Evolutionary conservation across 202 grass and related monocot genomes (phyloP), one percentile per base, ranked within the genome.

Genomic region (Bolboschoenoplectus hybrid): DNA sequence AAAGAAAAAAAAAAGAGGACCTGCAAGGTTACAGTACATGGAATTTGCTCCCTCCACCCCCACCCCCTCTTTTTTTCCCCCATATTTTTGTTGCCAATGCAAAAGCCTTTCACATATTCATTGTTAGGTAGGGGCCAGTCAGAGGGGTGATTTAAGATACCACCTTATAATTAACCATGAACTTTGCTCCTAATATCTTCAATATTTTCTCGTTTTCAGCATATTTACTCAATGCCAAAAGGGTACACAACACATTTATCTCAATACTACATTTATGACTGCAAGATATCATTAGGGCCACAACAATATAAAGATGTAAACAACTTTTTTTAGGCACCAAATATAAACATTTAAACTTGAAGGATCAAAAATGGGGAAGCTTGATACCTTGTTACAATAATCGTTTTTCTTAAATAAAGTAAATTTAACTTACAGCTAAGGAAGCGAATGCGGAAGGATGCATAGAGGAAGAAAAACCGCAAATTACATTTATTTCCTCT

Each of bases 381-480:
- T 61, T 49, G 63, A 49, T 10, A 67, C 43, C 20, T 16, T 50
- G 41, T 13, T 32, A 82, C 20, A 12, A 51, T 34, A 36, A 67
- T 82, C 38, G 12, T 17, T 26, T 4, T 67, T 65, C 14, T 82
- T 36, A 36, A 40, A 62, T 13, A 49, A 63, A 62, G 61, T 45
- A 51, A 74, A 86, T 75, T 19, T 52, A 51, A 67, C 96, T 96
- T 94, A 98, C 97, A 90, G 91, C 90, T 81, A 98, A 85, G 38
- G 91, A 88, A 61, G 93, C 87, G 81, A 96, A 98, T 2, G 88
- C 93, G 12, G 88, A 94, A 26, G 93, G 90, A 85, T 91, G 86
- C 19, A 61, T 70, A 16, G 90, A 88, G 70, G 86, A 92, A 79
- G 93, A 94, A 82, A 85, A 86, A 71, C 97, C 97, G 11, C 86